A percentile compares a stretch with the other conserved stretches of the same genome.
Conservation (phyloP, 2,329 filamentous ascomycete species). For the Apiospora phragmitis region DNA sequence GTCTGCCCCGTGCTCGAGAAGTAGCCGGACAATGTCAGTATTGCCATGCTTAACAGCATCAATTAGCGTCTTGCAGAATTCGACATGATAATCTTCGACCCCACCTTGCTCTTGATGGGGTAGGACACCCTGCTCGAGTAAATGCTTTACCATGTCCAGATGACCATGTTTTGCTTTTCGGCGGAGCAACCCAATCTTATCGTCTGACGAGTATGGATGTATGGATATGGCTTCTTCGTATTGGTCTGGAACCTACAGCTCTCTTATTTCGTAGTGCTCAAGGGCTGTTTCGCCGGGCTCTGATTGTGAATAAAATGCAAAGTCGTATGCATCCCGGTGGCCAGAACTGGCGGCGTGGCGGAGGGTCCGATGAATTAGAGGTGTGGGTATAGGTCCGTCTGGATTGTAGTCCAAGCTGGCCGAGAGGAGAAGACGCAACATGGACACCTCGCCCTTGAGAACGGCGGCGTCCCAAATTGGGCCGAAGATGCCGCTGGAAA, state of each 20-base stretch:
- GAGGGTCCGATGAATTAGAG: background rate
- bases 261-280: background rate
- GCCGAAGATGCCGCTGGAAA: background rate
- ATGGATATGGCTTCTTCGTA: background rate
- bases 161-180: background rate
- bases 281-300: too few relatives aligned
- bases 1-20: conserved; percentile 14
- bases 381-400: background rate
- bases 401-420: background rate
- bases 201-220: too few relatives aligned
- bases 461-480: background rate
- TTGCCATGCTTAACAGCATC: background rate
- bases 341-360: background rate
- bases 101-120: background rate
- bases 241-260: background rate
- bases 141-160: background rate
- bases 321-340: background rate
- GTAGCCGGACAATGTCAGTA: conserved; percentile 4
- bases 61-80: background rate
- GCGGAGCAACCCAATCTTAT: background rate
- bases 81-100: background rate
- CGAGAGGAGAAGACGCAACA: background rate
- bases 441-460: background rate
- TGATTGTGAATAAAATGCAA: background rate
- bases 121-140: background rate